Conservation (phyloP, 2,329 filamentous ascomycete genomes). For the Trichoderma hamatum region DNA sequence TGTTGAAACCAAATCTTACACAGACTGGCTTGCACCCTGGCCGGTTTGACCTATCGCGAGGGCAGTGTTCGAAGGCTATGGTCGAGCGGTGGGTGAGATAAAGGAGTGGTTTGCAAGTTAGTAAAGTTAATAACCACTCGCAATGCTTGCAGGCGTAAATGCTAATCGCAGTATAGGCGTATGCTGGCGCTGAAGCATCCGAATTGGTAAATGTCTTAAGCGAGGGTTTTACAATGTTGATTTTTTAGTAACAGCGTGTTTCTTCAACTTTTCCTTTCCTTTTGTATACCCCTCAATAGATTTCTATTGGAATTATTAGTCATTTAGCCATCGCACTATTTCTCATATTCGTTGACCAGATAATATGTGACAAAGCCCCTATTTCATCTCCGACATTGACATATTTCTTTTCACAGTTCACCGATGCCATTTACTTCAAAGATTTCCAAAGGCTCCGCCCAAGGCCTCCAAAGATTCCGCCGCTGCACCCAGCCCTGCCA, state of each 20-base stretch:
- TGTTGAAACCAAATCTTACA: neutral
- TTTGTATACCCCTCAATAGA: neutral
- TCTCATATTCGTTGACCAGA: neutral
- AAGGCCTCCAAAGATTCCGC: neutral
- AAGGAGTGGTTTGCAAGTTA: neutral
- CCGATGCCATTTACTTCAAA: neutral
- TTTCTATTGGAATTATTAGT: neutral
- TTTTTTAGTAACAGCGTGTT: neutral
- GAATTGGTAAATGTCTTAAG: neutral
- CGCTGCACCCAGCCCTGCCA: conserved; percentile 17
- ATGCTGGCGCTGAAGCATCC: neutral
- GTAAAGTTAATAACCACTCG: neutral
- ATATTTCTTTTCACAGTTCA: neutral
- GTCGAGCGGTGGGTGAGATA: too few relatives aligned
- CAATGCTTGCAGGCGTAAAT: neutral
- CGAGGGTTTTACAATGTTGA: neutral
- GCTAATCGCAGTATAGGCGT: neutral
- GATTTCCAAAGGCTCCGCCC: neutral
- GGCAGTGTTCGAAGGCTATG: neutral
- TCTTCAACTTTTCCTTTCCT: neutral
- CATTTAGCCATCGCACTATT: neutral
- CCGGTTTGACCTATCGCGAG: neutral
- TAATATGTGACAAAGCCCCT: neutral
- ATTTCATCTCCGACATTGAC: neutral
- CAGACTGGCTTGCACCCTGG: neutral